Base-by-base conservation (phyloP, 2,329 filamentous ascomycete genomes). In the Colletotrichum salicis region DNA sequence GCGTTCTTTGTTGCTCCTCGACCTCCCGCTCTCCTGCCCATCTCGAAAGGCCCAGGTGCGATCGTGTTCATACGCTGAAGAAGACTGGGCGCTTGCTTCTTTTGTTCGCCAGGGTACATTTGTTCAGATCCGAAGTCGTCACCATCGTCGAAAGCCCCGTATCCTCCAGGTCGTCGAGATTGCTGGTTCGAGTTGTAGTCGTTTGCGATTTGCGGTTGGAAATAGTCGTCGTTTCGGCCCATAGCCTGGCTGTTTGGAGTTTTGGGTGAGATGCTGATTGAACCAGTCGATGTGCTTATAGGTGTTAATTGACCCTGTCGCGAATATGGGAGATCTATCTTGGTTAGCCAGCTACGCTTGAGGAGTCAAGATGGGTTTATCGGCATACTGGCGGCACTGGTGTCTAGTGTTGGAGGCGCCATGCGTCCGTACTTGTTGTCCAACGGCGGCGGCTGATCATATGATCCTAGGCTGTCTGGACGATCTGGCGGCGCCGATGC, bases 31-130 rank as follows among this genome's bases (percentile, higher is more conserved):
- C 80, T 82, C 74, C 82, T 81, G 73, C 77, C 81, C 37, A 86
- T 79, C 74, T 90, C 89, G 76, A 94, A 93, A 0, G 92, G 91
- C 0, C 90, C 91, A 1, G 91, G 89, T 1, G 89, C 86, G 76
- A 93, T 91, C 10, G 84, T 87, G 75, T 93, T 88, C 86, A 93
- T 89, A 63, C 90, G 87, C 73, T 89, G 86, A 75, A 92, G 77
- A 33, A 94, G 76, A 48, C 78, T 84, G 74, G 73, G 77, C 2
- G 75, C 75, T 61, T 80, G 78, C 72, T 81, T 84, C 74, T 81
- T 82, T 59, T 51, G 63, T 27, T 89, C 88, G 73, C 85, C 90
- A 24, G 85, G 85, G 76, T 85, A 86, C 70, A 76, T 79, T 48
- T 80, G 76, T 62, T 85, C 83, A n/a, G 74, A 64, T 48, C 84